phyloP scores from a whole-genome alignment of 2,329 filamentous ascomycete species.

The Verticillium nubilum region DNA sequence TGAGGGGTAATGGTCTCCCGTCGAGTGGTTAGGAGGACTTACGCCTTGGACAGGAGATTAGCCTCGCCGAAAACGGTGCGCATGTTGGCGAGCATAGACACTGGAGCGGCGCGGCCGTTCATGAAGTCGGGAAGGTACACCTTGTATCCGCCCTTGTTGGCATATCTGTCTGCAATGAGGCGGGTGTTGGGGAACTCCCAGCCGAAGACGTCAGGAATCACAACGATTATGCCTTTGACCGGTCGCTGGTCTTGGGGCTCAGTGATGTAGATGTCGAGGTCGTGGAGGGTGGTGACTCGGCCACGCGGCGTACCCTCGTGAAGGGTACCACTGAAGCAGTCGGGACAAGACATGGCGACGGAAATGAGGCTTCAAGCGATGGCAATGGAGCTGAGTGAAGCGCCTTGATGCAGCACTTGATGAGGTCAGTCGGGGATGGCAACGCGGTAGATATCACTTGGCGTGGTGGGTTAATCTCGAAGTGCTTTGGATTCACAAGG shows the following conservation, averaged over 20 bases:
- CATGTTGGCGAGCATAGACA: constrained; percentile 22
- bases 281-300: constrained; percentile 38
- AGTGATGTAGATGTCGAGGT: constrained; percentile 41
- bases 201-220: constrained; percentile 51
- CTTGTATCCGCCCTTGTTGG: constrained; percentile 40
- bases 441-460: too few relatives aligned
- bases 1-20: not conserved
- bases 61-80: not conserved
- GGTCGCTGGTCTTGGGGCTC: constrained; percentile 23
- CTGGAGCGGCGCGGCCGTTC: constrained; percentile 24
- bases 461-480: too few relatives aligned
- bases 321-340: constrained; percentile 41
- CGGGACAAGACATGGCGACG: constrained; percentile 27
- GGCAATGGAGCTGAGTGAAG: not conserved
- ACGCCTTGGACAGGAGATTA: not conserved
- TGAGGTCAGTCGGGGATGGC: not conserved
- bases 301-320: constrained; percentile 40
- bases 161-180: constrained; percentile 47
- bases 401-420: not conserved
- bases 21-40: not conserved
- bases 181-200: constrained; percentile 48
- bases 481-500: too few relatives aligned
- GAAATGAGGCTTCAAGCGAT: not conserved
- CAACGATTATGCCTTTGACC: constrained; percentile 43
- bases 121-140: constrained; percentile 56